These are phyloP conservation scores for Takakia lepidozioides DNA, from an alignment of 225 moss, liverwort and hornwort genomes.

Conservation along the genomic window DNA sequence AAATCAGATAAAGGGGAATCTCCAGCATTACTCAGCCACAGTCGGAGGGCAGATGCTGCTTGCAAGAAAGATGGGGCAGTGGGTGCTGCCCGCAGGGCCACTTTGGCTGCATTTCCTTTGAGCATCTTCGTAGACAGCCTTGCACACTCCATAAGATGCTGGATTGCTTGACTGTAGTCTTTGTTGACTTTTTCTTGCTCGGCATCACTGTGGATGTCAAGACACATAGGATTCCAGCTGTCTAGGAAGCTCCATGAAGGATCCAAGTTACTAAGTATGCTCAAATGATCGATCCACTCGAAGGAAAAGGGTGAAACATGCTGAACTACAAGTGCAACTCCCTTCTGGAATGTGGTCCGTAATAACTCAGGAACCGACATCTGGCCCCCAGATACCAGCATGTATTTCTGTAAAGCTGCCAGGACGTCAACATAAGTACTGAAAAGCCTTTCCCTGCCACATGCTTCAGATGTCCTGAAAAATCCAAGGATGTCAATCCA, in stretches of 20 bases:
- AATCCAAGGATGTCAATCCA: slow-evolving; percentile 23
- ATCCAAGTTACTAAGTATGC: slow-evolving; percentile 26
- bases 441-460: slow-evolving; percentile 14
- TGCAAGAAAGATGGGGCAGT: slow-evolving; percentile 28
- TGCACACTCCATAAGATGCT: slow-evolving; percentile 7
- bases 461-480: slow-evolving; percentile 7
- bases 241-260: slow-evolving; percentile 16
- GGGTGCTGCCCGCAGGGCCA: slow-evolving; percentile 29
- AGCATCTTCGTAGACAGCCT: slow-evolving; percentile 10
- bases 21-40: slow-evolving; percentile 24
- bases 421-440: slow-evolving; percentile 27
- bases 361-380: slow-evolving; percentile 7
- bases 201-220: slow-evolving; percentile 18
- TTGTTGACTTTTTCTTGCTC: slow-evolving; percentile 10
- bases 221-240: slow-evolving; percentile 13
- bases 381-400: slow-evolving; percentile 7
- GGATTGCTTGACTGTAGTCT: slow-evolving; percentile 14
- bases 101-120: slow-evolving; percentile 12
- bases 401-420: slow-evolving; percentile 21
- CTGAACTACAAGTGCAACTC: slow-evolving; percentile 19
- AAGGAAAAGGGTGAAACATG: slow-evolving; percentile 24
- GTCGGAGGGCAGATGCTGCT: slow-evolving; percentile 11
- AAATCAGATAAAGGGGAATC: slow-evolving; percentile 19
- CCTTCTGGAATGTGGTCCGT: slow-evolving; percentile 13
- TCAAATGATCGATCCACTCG: slow-evolving; percentile 27